Conservation (phyloP, 2,329 filamentous ascomycete species). For the Alternaria dauci region DNA sequence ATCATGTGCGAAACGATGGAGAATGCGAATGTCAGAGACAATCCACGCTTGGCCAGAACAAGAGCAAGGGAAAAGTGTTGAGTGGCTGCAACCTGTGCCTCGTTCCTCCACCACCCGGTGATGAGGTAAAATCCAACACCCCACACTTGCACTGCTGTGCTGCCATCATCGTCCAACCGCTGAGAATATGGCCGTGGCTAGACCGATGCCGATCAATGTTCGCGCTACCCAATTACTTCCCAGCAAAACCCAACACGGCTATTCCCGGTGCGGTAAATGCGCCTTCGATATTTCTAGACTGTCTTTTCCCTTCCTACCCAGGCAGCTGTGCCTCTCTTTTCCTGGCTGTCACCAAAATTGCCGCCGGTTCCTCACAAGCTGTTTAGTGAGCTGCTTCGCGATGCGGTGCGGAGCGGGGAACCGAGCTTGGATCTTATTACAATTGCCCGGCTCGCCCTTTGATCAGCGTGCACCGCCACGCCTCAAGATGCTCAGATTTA, state of each 20-base stretch:
- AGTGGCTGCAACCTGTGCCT: conserved; percentile 11
- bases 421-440: not conserved
- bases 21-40: not conserved
- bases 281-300: not conserved
- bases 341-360: not conserved
- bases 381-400: not conserved
- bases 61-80: conserved; percentile 11
- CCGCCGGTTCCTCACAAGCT: not conserved
- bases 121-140: too few species aligned
- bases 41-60: conserved; percentile 1
- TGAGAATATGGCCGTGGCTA: conserved; percentile 9
- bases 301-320: not conserved
- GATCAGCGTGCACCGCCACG: too few species aligned
- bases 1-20: not conserved
- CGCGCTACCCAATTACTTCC: conserved; percentile 6
- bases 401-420: not conserved
- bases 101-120: not conserved
- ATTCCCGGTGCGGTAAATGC: not conserved
- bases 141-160: not conserved
- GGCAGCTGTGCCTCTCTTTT: not conserved
- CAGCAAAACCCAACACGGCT: not conserved
- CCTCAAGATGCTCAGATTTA: too few species aligned
- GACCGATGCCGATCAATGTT: conserved; percentile 7
- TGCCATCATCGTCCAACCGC: conserved; percentile 12
- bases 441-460: not conserved